Base-by-base conservation (phyloP, 2,329 filamentous ascomycete species). In the Colletotrichum eremochloae region DNA sequence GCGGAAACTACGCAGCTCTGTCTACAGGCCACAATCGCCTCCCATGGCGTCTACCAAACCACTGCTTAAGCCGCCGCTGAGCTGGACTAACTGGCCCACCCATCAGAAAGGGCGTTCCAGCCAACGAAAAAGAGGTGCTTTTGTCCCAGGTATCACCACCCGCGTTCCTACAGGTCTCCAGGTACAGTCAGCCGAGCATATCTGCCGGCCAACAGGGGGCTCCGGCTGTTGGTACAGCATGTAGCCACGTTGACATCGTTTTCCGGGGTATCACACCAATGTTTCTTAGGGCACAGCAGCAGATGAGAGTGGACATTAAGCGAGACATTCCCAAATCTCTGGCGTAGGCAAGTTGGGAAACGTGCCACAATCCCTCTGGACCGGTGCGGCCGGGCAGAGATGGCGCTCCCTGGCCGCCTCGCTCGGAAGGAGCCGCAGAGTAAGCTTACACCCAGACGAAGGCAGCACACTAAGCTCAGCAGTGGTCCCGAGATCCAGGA, bases 401-500 rank as follows among this genome's bases (percentile, higher is more conserved):
- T 18, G 36, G 7, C 14, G 7, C 24, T 29, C n/a, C 29, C 20
- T 29, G n/a, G n/a, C n/a, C 3, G 7, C 24, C 3, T 42, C 12
- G 11, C 36, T 18, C n/a, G 46, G 9, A 29, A 5, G 24, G 15
- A 14, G 55, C 36, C 38, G n/a, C n/a, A 29, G 36, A 42, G 55
- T 58, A 38, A 58, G 55, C 55, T 58, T 29, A 42, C 40, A 24
- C 36, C 36, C 36, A 15, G 36, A 15, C 15, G 20, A 12, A 58
- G n/a, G 36, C 24, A 24, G 14, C 55, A 24, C 55, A 40, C 11
- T 12, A 40, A 9, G 5, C 2, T 15, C 8, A 7, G n/a, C 36
- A 42, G 55, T 18, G 55, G n/a, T 42, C 36, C 55, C 55, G 55
- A 58, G 55, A 58, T 42, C 36, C 55, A 42, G 55, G 55, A 42